These are phyloP conservation scores for Pythium apleroticum DNA, from an alignment of 352 stramenopile species.

Conservation along the genomic window DNA sequence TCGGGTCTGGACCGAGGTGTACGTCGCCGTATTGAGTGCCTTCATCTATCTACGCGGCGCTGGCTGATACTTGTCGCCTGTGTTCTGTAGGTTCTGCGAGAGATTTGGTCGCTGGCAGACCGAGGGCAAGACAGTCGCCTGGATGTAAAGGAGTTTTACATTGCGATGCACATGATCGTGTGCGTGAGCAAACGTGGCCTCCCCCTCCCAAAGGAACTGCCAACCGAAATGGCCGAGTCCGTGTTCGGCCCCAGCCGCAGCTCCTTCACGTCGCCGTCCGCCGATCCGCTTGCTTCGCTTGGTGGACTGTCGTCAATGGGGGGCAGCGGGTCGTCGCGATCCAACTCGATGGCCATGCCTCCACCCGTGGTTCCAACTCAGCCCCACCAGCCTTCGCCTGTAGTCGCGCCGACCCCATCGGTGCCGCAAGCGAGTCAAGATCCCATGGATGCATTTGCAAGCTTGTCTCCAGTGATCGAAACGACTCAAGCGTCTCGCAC, in stretches of 20 bases:
- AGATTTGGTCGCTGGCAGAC: constrained; percentile 93
- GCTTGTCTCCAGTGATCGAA: constrained; percentile 38
- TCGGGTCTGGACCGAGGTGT: constrained; percentile 89
- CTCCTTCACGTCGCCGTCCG: constrained; percentile 18
- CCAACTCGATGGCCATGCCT: constrained; percentile 20
- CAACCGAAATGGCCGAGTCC: constrained; percentile 62
- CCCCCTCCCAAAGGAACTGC: constrained; percentile 67
- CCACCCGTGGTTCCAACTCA: not conserved
- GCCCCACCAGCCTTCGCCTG: not conserved
- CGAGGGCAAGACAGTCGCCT: constrained; percentile 90
- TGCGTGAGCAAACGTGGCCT: constrained; percentile 92
- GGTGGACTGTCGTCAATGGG: not conserved
- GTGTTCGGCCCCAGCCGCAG: constrained; percentile 41
- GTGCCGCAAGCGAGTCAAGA: constrained; percentile 15
- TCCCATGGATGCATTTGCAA: constrained; percentile 62
- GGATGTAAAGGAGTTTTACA: constrained; percentile 92
- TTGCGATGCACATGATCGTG: constrained; percentile 97
- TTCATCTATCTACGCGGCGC: not conserved
- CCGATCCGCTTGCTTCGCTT: constrained; percentile 3
- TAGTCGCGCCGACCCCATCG: not conserved
- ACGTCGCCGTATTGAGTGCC: constrained; percentile 19
- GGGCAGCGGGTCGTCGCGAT: constrained; percentile 3
- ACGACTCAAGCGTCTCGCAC: constrained; percentile 20
- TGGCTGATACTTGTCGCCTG: not conserved
- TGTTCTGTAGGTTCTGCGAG: constrained; percentile 57